These are phyloP conservation scores for Diplodia mutila DNA, from an alignment of 2,329 filamentous ascomycete genomes.

Conservation along the genomic window DNA sequence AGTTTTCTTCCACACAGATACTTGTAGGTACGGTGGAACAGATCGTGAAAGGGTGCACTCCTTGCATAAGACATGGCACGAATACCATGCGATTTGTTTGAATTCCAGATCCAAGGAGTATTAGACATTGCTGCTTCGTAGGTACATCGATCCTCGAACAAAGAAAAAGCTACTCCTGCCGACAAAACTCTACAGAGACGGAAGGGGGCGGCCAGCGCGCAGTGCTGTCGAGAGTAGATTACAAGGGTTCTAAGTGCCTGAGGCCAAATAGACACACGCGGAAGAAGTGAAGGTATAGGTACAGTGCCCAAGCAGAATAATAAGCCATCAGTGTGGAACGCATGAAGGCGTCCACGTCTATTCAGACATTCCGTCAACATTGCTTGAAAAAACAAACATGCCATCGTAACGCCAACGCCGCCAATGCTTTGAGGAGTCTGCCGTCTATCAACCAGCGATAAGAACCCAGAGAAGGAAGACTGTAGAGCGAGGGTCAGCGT, in stretches of 20 bases:
- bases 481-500: slow-evolving; percentile 29
- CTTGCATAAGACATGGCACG: too few relatives aligned
- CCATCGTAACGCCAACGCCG: slow-evolving; percentile 6
- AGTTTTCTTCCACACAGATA: too few relatives aligned
- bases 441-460: slow-evolving; percentile 55
- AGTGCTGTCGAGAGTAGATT: slow-evolving; percentile 22
- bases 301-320: background rate
- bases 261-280: background rate
- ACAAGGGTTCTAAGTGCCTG: slow-evolving; percentile 17
- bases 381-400: slow-evolving; percentile 2
- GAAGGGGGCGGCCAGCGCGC: slow-evolving; percentile 13
- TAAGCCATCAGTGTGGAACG: slow-evolving; percentile 6
- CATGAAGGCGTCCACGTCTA: slow-evolving; percentile 7
- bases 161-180: background rate
- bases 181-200: slow-evolving; percentile 15
- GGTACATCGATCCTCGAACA: slow-evolving; percentile 3
- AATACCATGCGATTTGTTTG: background rate
- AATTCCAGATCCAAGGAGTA: background rate
- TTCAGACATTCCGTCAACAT: slow-evolving; percentile 3
- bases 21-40: too few relatives aligned
- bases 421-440: slow-evolving; percentile 5
- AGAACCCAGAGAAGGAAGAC: slow-evolving; percentile 67
- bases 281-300: slow-evolving; percentile 11
- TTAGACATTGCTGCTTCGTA: slow-evolving; percentile 21
- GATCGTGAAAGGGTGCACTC: too few relatives aligned